phyloP scores from a whole-genome alignment of 805 yeast species.

The Kazachstania taianensis region DNA sequence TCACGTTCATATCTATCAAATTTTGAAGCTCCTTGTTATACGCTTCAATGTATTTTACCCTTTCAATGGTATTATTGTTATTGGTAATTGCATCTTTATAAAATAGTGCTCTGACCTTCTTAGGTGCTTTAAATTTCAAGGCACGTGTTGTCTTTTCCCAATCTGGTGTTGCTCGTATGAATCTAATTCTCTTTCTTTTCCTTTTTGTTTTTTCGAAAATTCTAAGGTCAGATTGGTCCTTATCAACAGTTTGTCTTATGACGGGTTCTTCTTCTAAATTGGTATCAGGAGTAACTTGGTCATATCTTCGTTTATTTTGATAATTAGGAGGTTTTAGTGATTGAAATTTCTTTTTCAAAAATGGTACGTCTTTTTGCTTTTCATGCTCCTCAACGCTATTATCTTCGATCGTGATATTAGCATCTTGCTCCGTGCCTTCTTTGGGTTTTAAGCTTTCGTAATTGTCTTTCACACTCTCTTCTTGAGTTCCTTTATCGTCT shows the following conservation, averaged over 20 bases:
- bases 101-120: conserved; percentile 3
- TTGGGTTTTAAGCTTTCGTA: too few species aligned
- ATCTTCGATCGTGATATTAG: not conserved
- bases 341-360: not conserved
- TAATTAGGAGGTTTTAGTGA: not conserved
- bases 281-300: not conserved
- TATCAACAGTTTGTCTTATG: not conserved
- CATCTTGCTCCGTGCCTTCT: too few species aligned
- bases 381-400: not conserved
- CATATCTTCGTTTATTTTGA: not conserved
- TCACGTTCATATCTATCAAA: conserved; percentile 5
- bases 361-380: not conserved
- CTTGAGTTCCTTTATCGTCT: not conserved
- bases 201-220: not conserved
- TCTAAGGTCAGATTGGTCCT: not conserved
- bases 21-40: conserved; percentile 7
- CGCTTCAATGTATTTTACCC: conserved; percentile 1
- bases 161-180: not conserved
- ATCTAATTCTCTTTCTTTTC: not conserved
- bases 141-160: not conserved
- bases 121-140: not conserved
- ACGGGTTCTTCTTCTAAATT: not conserved
- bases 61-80: conserved; percentile 1
- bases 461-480: not conserved
- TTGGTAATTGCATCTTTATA: conserved; percentile 6